Conservation (phyloP, 139 green algal species). For the Eudorina sp. region DNA sequence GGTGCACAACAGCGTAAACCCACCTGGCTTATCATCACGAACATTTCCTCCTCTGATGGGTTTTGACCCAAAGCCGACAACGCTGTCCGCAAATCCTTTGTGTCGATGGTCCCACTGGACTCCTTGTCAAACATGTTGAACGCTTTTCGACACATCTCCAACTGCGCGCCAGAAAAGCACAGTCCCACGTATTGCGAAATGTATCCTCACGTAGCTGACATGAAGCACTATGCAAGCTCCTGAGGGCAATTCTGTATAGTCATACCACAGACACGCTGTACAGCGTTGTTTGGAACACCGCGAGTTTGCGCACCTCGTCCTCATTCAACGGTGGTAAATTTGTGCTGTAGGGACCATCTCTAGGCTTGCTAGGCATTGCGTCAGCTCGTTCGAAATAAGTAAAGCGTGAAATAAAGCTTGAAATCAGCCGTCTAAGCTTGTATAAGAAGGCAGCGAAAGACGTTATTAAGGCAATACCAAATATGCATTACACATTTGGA, state of each 20-base stretch:
- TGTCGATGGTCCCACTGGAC: slow-evolving; percentile 80
- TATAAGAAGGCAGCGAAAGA: too few species aligned
- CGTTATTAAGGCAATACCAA: too few species aligned
- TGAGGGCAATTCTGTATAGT: neutral
- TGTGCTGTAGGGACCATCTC: slow-evolving; percentile 10
- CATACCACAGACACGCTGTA: too few species aligned
- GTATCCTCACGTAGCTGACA: neutral
- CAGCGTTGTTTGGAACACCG: too few species aligned
- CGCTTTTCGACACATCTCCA: slow-evolving; percentile 66
- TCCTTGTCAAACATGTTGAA: slow-evolving; percentile 69
- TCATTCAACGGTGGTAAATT: slow-evolving; percentile 30
- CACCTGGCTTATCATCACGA: slow-evolving; percentile 76
- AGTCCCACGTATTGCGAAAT: slow-evolving; percentile 6
- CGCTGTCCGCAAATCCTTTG: slow-evolving; percentile 71
- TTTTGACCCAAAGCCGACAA: slow-evolving; percentile 75
- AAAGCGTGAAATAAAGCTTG: neutral
- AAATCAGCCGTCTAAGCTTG: neutral
- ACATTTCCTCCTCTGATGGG: slow-evolving; percentile 82
- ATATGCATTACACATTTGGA: too few species aligned
- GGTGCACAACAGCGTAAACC: neutral
- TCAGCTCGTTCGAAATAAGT: neutral
- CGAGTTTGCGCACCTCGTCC: slow-evolving; percentile 11
- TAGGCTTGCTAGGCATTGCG: neutral
- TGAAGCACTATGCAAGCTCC: neutral
- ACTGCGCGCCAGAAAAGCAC: slow-evolving; percentile 13